These are phyloP conservation scores for Xenoacremonium recifei DNA, from an alignment of 2,329 filamentous ascomycete genomes.

Conservation along the genomic window DNA sequence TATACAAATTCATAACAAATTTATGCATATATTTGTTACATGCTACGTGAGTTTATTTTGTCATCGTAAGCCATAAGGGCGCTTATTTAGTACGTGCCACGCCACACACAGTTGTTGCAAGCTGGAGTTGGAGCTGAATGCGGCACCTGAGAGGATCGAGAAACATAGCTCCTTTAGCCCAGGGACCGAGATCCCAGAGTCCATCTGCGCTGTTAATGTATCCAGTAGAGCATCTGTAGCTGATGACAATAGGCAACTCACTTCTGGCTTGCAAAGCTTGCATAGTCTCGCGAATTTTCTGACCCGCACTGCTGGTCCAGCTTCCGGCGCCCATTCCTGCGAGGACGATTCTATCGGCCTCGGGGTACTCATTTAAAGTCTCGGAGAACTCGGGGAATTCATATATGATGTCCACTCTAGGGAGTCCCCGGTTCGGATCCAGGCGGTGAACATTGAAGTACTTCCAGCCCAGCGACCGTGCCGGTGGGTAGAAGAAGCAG, in stretches of 20 bases:
- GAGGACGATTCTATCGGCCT: conserved; percentile 53
- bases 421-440: conserved; percentile 35
- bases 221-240: conserved; percentile 48
- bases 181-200: conserved; percentile 18
- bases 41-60: too few relatives aligned
- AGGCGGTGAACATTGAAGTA: conserved; percentile 37
- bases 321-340: conserved; percentile 55
- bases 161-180: conserved; percentile 42
- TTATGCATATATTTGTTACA: too few relatives aligned
- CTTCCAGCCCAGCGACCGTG: conserved; percentile 43
- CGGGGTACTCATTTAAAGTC: conserved; percentile 40
- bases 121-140: conserved; percentile 45
- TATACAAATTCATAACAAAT: too few relatives aligned
- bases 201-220: conserved; percentile 40
- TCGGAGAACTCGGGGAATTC: conserved; percentile 50
- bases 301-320: conserved; percentile 36
- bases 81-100: too few relatives aligned
- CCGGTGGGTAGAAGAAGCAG: conserved; percentile 56
- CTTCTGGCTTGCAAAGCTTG: conserved; percentile 43
- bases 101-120: too few relatives aligned
- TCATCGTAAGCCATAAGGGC: too few relatives aligned
- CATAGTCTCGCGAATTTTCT: conserved; percentile 39
- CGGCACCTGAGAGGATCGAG: conserved; percentile 55
- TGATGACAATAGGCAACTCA: conserved; percentile 45
- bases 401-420: conserved; percentile 55